A percentile compares a stretch with the other conserved stretches of the same genome.
phyloP scores from a whole-genome alignment of 352 stramenopile species.

The Pythium aristosporum region DNA sequence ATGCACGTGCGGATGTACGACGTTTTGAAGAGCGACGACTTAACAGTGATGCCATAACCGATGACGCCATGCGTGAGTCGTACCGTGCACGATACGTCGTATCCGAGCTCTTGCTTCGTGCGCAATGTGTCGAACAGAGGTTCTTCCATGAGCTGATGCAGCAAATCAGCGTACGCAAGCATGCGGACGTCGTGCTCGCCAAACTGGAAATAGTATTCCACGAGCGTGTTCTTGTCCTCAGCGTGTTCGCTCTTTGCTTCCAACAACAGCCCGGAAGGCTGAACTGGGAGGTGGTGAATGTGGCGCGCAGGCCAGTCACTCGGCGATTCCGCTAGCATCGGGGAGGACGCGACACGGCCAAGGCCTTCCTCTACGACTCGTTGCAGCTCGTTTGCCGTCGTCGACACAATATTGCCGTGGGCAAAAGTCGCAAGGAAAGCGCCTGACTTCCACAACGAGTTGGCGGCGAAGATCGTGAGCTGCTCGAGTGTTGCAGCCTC shows the following conservation, averaged over 20 bases:
- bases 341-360: conserved; percentile 27
- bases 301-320: conserved; percentile 38
- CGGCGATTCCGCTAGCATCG: conserved; percentile 24
- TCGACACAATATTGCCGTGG: conserved; percentile 67
- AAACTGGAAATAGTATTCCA: conserved; percentile 89
- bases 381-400: conserved; percentile 34
- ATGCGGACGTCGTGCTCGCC: conserved; percentile 57
- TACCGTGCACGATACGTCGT: conserved; percentile 87
- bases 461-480: conserved; percentile 41
- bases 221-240: conserved; percentile 79
- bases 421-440: conserved; percentile 60
- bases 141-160: conserved; percentile 89
- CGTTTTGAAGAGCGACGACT: conserved; percentile 74
- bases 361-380: conserved; percentile 48
- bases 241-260: conserved; percentile 67
- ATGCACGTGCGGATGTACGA: conserved; percentile 67
- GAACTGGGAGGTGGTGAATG: conserved; percentile 57
- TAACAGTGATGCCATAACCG: conserved; percentile 79
- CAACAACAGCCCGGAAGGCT: conserved; percentile 44
- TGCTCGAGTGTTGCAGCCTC: conserved; percentile 38
- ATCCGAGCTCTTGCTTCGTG: conserved; percentile 88
- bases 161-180: conserved; percentile 75
- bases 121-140: conserved; percentile 85
- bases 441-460: conserved; percentile 46
- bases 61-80: conserved; percentile 80